phyloP scores from a whole-genome alignment of 352 stramenopile genomes.

The Phytophthora pisi region DNA sequence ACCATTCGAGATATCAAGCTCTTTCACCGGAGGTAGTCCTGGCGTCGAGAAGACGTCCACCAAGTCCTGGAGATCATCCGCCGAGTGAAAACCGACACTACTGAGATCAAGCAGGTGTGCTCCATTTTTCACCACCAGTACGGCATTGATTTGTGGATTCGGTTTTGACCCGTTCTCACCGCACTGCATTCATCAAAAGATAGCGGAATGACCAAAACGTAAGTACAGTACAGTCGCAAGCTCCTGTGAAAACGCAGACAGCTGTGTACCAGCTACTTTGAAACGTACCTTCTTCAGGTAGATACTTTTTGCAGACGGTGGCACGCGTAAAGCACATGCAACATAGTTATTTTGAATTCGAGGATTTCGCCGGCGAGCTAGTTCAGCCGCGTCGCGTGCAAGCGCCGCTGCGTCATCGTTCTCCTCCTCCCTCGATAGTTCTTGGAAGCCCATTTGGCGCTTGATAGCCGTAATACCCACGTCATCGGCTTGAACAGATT shows the following conservation, averaged over 20 bases:
- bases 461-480: conserved; percentile 72
- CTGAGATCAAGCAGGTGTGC: conserved; percentile 55
- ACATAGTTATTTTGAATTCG: background rate
- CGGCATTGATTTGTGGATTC: conserved; percentile 47
- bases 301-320: conserved; percentile 34
- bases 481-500: conserved; percentile 22
- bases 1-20: conserved; percentile 61
- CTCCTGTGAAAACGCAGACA: background rate
- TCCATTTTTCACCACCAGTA: conserved; percentile 45
- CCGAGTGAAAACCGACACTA: conserved; percentile 56
- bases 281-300: conserved; percentile 48
- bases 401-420: conserved; percentile 24
- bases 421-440: conserved; percentile 26
- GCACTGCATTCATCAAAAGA: conserved; percentile 35
- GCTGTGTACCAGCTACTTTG: background rate
- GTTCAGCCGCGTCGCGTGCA: conserved; percentile 36
- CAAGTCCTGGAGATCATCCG: conserved; percentile 58
- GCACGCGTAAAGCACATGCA: conserved; percentile 7
- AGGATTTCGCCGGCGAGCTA: conserved; percentile 19
- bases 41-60: conserved; percentile 46
- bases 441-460: conserved; percentile 64
- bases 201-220: background rate
- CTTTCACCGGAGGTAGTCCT: conserved; percentile 41
- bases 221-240: background rate
- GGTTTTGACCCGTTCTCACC: conserved; percentile 42